phyloP scores from a whole-genome alignment of 352 stramenopile genomes.

The Pythium guiyangense region DNA sequence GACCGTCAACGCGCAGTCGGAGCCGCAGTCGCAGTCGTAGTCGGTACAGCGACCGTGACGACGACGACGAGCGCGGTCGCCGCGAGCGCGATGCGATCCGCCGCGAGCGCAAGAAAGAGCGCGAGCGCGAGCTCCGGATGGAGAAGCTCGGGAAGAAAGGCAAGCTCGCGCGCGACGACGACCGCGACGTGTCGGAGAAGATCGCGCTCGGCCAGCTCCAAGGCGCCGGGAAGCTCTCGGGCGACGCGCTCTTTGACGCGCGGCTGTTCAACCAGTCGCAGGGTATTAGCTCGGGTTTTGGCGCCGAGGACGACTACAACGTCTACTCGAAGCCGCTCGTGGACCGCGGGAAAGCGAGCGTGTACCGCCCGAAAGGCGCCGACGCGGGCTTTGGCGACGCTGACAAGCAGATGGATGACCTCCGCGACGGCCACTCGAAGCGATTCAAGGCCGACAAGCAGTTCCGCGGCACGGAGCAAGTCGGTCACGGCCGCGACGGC shows the following conservation, averaged over 20 bases:
- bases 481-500: constrained; percentile 50
- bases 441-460: constrained; percentile 89
- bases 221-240: constrained; percentile 71
- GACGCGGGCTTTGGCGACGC: constrained; percentile 79
- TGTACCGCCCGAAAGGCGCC: constrained; percentile 89
- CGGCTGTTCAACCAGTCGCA: constrained; percentile 98
- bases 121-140: constrained; percentile 93
- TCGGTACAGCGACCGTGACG: constrained; percentile 17
- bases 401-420: constrained; percentile 89
- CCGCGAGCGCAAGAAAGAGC: constrained; percentile 93
- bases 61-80: constrained; percentile 10
- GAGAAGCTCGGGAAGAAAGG: constrained; percentile 92
- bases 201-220: constrained; percentile 97
- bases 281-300: constrained; percentile 95
- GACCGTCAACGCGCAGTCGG: too few relatives aligned
- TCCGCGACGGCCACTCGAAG: constrained; percentile 79
- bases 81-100: constrained; percentile 77
- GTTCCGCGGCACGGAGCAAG: constrained; percentile 81
- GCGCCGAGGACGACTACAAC: constrained; percentile 97
- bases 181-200: constrained; percentile 98
- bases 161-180: constrained; percentile 92
- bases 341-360: constrained; percentile 83
- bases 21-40: constrained; percentile 13
- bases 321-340: constrained; percentile 98
- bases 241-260: constrained; percentile 94